Percentiles rank a stretch among this genome's conserved stretches.
Evolutionary conservation across 83 land plant species (phyloP).

Genomic region (Diphasiastrum complanatum): DNA sequence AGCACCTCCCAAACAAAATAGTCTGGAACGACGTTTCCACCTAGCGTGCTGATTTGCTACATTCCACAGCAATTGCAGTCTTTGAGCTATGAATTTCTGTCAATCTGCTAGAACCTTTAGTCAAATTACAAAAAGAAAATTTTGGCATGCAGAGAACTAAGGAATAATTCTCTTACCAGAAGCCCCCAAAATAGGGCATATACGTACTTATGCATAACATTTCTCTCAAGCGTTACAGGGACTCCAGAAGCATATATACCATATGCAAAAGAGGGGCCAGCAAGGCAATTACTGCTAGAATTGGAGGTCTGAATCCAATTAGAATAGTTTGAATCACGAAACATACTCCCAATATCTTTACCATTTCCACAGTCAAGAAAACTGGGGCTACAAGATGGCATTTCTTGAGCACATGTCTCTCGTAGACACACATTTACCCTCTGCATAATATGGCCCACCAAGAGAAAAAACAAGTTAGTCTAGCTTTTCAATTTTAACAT

Average conservation of each 20-base stretch:
- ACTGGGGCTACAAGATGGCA: neutral
- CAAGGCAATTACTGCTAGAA: neutral
- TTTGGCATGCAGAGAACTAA: neutral
- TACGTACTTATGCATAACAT: neutral
- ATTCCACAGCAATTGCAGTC: too few relatives aligned
- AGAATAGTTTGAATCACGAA: too few relatives aligned
- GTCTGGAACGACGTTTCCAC: neutral
- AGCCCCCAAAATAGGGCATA: neutral
- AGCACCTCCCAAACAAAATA: neutral
- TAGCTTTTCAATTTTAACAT: neutral
- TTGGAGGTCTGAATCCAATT: neutral
- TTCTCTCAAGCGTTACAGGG: neutral
- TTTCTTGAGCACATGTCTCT: neutral
- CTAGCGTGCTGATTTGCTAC: constrained; percentile 2
- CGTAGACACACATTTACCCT: neutral
- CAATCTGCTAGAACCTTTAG: neutral
- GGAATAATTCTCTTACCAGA: neutral
- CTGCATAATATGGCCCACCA: neutral
- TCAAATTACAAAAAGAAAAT: neutral
- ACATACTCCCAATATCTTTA: neutral
- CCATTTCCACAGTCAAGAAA: neutral
- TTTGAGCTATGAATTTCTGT: neutral
- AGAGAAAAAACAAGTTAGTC: too few relatives aligned
- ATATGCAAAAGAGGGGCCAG: neutral
- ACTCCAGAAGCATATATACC: neutral